Percentiles rank a stretch among this genome's conserved stretches.
Evolutionary conservation across 176 grass and related monocot species (phyloP).

Genomic region (Poa annua): DNA sequence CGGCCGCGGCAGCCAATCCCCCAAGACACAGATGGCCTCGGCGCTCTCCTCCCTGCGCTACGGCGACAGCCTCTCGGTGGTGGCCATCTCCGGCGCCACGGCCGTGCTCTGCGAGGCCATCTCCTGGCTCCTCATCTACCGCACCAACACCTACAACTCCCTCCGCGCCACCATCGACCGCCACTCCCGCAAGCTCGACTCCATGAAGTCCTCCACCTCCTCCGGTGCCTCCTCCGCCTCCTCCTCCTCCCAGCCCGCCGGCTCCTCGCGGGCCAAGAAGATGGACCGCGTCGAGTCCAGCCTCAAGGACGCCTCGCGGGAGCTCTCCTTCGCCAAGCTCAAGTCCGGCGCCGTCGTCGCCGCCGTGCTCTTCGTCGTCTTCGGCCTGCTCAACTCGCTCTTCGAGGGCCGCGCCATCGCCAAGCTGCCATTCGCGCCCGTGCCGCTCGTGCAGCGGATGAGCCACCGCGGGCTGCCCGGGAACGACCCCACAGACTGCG

Average conservation of each 20-base stretch:
- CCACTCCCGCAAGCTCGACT: slow-evolving; percentile 91
- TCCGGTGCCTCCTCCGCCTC: slow-evolving; percentile 12
- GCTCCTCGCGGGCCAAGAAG: slow-evolving; percentile 81
- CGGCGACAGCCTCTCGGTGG: slow-evolving; percentile 74
- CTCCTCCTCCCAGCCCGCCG: slow-evolving; percentile 41
- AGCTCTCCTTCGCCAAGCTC: slow-evolving; percentile 96
- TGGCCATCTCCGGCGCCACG: slow-evolving; percentile 75
- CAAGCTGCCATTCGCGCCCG: slow-evolving; percentile 82
- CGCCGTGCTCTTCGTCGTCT: slow-evolving; percentile 88
- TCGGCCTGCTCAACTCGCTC: slow-evolving; percentile 93
- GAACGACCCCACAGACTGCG: slow-evolving; percentile 89
- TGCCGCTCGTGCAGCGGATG: slow-evolving; percentile 87
- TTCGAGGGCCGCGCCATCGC: slow-evolving; percentile 89
- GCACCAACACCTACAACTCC: slow-evolving; percentile 93
- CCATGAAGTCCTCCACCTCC: slow-evolving; percentile 66
- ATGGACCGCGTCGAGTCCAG: slow-evolving; percentile 95
- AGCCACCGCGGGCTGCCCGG: slow-evolving; percentile 91
- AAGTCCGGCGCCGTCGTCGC: slow-evolving; percentile 95
- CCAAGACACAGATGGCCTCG: slow-evolving; percentile 49
- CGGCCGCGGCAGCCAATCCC: background rate
- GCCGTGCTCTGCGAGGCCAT: slow-evolving; percentile 93
- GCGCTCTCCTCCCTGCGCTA: slow-evolving; percentile 64
- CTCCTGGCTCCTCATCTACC: slow-evolving; percentile 98
- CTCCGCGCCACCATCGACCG: slow-evolving; percentile 91
- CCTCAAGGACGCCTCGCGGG: slow-evolving; percentile 91